Evolutionary conservation across 1,284 basidiomycete genomes (phyloP).

Genomic region (Ceratobasidium papillatum): DNA sequence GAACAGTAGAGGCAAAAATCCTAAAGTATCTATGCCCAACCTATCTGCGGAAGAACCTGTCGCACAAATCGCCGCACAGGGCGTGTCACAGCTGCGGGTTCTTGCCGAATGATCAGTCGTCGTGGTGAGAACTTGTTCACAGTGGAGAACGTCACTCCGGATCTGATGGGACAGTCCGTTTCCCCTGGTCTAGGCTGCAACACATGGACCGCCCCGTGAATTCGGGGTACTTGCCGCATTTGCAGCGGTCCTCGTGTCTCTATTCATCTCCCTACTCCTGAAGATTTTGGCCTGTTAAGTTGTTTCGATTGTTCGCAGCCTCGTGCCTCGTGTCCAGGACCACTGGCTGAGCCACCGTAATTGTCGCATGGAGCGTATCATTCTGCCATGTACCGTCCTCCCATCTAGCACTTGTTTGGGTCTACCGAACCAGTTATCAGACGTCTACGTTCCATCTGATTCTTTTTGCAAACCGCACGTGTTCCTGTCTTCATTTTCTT

Average conservation of each 20-base stretch:
- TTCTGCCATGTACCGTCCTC: not conserved
- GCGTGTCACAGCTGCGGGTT: not conserved
- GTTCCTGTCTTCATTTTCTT: not conserved
- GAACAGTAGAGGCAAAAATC: conserved; percentile 6
- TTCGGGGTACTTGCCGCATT: conserved; percentile 4
- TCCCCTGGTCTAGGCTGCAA: conserved; percentile 10
- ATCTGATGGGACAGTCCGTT: not conserved
- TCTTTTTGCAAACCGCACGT: not conserved
- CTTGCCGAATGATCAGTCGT: not conserved
- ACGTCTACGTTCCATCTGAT: not conserved
- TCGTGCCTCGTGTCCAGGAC: not conserved
- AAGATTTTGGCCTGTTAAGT: not conserved
- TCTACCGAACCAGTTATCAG: not conserved
- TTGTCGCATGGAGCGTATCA: not conserved
- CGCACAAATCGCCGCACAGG: not conserved
- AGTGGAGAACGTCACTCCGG: not conserved
- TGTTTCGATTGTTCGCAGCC: not conserved
- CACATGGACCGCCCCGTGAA: not conserved
- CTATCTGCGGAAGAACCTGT: not conserved
- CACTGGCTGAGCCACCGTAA: not conserved
- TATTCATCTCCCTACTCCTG: not conserved
- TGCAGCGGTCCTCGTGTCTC: not conserved
- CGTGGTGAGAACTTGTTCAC: not conserved
- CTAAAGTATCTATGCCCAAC: not conserved
- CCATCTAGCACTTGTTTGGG: not conserved